Base-by-base conservation (phyloP, 2,329 filamentous ascomycete genomes). In the Fusarium sublunatum region DNA sequence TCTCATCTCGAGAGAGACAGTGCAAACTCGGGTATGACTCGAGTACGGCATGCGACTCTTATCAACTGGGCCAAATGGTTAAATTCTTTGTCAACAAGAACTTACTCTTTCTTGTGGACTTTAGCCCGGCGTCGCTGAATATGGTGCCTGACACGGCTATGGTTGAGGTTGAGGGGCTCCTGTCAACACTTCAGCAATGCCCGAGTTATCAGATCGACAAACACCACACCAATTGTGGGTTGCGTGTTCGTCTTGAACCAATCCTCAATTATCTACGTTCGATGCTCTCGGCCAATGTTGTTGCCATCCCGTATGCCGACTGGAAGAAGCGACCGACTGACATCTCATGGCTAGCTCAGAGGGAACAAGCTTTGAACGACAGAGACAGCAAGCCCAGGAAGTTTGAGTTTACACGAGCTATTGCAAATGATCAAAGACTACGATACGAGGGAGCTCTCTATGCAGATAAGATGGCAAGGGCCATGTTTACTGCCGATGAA, bases 1-100 rank as follows among this genome's bases (percentile, higher is more conserved):
- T 92, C 73, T 85, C 86, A 1, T 90, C 89, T 9, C 85, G 87
- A n/a, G 82, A 77, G 29, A 76, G 79, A 7, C 90, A 92, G 72
- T 93, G 91, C 74, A 87, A 86, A 68, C 82, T 92, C 0, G 90
- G 90, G 48, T 93, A 93, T 74, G 89, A 91, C 70, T 88, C 86
- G 3, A 90, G 87, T 60, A 76, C 83, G 2, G 86, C 89, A 38
- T 93, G 91, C 73, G 91, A 93, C 76, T 88, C 87, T 2, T 93
- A 90, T 70, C 91, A 93, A 75, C 83, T 93, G 1, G 91, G 90
- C 22, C 89, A 93, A 75, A 91, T 91, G 82, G 76, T 92, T 62
- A 87, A 87, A 65, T 93, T 93, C 74, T 83, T 93, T 32, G 77
- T 81, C 12, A 82, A 82, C 64, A 86, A 86, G 64, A 81, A 83